phyloP scores from a whole-genome alignment of 768 basidiomycete species.

The Auricularia auricula-judae region DNA sequence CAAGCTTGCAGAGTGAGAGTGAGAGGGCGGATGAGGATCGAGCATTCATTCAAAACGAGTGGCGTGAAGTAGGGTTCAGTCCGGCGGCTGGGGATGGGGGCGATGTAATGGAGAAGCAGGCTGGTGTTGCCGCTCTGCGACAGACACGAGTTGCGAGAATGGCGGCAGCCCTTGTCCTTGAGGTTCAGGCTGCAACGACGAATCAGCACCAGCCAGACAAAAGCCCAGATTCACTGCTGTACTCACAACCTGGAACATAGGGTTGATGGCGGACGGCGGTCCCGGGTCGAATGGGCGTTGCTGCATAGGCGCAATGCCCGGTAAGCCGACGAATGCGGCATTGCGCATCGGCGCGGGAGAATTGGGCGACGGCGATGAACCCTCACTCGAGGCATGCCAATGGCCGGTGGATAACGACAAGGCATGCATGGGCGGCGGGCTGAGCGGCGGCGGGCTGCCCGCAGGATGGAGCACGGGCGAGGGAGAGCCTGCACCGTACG shows the following conservation, averaged over 20 bases:
- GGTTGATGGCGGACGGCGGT: constrained; percentile 65
- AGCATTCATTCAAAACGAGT: neutral
- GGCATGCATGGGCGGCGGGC: constrained; percentile 62
- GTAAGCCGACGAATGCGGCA: constrained; percentile 24
- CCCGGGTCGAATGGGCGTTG: constrained; percentile 36
- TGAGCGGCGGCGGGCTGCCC: constrained; percentile 1
- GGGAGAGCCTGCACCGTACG: constrained; percentile 50
- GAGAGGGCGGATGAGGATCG: neutral
- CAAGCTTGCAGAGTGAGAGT: neutral
- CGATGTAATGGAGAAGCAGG: constrained; percentile 2
- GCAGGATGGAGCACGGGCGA: constrained; percentile 38
- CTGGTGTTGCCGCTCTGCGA: constrained; percentile 59
- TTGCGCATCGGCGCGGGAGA: neutral
- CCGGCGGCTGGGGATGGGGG: constrained; percentile 1
- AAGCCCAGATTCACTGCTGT: neutral
- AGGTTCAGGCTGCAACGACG: constrained; percentile 16
- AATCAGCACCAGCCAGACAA: neutral
- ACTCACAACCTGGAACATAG: constrained; percentile 87
- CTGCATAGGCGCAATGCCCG: constrained; percentile 20
- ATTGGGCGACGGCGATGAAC: constrained; percentile 3
- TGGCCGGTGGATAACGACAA: constrained; percentile 59
- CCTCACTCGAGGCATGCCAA: constrained; percentile 18
- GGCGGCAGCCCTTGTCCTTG: constrained; percentile 50
- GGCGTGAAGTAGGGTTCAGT: neutral
- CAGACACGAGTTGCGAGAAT: constrained; percentile 72